Conservation (phyloP, 2,329 filamentous ascomycete species). For the Verticillium zaregamsianum region DNA sequence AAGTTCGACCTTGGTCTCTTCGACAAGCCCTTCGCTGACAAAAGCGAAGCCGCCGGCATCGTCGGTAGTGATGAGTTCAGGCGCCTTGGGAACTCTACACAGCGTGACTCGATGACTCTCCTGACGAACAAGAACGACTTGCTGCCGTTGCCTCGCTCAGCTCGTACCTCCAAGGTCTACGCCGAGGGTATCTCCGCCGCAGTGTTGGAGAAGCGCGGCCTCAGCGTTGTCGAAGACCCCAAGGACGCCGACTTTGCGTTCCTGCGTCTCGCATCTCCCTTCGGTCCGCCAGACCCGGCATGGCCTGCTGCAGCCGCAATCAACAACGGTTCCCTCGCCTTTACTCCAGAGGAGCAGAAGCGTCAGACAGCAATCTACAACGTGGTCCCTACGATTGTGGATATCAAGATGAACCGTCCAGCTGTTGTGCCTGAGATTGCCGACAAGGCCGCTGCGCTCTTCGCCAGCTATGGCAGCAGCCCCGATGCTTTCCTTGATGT, state of each 20-base stretch:
- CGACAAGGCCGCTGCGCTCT: conserved; percentile 30
- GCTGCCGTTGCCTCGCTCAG: not conserved
- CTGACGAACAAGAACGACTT: not conserved
- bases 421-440: conserved; percentile 36
- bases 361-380: conserved; percentile 27
- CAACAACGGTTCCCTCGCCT: conserved; percentile 36
- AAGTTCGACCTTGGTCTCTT: conserved; percentile 48
- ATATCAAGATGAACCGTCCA: conserved; percentile 37
- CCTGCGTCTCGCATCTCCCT: conserved; percentile 27
- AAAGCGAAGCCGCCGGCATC: conserved; percentile 29
- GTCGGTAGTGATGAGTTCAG: conserved; percentile 39
- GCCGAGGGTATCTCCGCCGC: not conserved
- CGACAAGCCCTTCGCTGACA: conserved; percentile 45
- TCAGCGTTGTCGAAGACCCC: not conserved
- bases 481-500: conserved; percentile 39
- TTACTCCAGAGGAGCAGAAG: conserved; percentile 22
- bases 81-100: not conserved
- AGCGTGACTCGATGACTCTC: not conserved
- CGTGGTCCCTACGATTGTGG: conserved; percentile 35
- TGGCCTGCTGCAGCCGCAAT: conserved; percentile 12
- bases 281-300: conserved; percentile 18
- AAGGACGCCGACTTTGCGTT: not conserved
- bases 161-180: not conserved
- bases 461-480: conserved; percentile 35
- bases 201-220: not conserved